Percentiles rank a stretch among this genome's conserved stretches.
These are phyloP conservation scores for Nothophoma quercina DNA, from an alignment of 2,329 filamentous ascomycete genomes.

Conservation along the genomic window DNA sequence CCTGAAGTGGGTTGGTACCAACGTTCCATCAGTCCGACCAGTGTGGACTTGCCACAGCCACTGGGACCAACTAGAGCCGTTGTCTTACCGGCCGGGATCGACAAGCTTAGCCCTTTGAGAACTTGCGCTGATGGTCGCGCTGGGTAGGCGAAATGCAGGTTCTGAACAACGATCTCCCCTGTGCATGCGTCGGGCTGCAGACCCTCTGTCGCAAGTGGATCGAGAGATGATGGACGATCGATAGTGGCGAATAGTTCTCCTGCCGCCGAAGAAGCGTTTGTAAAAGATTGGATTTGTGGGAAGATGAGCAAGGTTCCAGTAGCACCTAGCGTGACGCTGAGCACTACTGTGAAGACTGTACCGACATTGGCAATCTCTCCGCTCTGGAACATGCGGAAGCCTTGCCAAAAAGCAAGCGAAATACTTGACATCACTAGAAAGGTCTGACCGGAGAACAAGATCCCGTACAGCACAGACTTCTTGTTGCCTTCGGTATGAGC, in stretches of 20 bases:
- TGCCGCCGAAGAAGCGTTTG: constrained; percentile 23
- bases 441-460: constrained; percentile 12
- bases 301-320: constrained; percentile 59
- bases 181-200: constrained; percentile 57
- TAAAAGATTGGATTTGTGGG: constrained; percentile 79
- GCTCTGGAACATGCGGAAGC: constrained; percentile 60
- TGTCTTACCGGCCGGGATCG: constrained; percentile 67
- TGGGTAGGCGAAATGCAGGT: constrained; percentile 93
- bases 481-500: constrained; percentile 61
- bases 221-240: constrained; percentile 78
- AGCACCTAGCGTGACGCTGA: constrained; percentile 55
- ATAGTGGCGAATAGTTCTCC: constrained; percentile 59
- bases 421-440: constrained; percentile 14
- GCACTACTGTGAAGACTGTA: constrained; percentile 58
- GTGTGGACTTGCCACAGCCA: constrained; percentile 86
- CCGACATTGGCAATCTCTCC: constrained; percentile 61
- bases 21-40: constrained; percentile 85
- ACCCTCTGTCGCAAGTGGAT: constrained; percentile 49
- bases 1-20: constrained; percentile 75
- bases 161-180: constrained; percentile 88
- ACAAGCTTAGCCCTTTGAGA: constrained; percentile 55
- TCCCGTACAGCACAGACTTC: constrained; percentile 11
- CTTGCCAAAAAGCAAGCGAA: constrained; percentile 49
- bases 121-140: constrained; percentile 77
- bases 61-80: constrained; percentile 74